Conservation (phyloP, 192 early-diverging fungal genomes). For the Funneliformis geosporum region DNA sequence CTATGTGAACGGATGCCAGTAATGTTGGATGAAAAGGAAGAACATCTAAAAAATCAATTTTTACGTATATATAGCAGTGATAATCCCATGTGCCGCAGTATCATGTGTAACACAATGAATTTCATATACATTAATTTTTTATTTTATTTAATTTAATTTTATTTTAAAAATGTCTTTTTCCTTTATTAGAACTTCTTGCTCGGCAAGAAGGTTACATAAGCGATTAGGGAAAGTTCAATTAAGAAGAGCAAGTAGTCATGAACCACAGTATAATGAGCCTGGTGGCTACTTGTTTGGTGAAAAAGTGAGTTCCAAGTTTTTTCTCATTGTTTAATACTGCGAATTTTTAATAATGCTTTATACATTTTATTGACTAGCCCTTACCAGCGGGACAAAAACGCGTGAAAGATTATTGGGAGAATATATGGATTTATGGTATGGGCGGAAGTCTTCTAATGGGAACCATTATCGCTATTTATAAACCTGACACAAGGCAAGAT, state of each 20-base stretch:
- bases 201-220: not conserved
- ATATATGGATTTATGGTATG: conserved; percentile 62
- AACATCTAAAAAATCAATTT: not conserved
- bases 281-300: conserved; percentile 75
- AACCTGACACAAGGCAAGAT: conserved; percentile 74
- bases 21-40: not conserved
- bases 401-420: conserved; percentile 77
- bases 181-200: not conserved
- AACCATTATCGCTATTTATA: conserved; percentile 62
- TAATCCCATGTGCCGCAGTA: not conserved
- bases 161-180: conserved; percentile 1
- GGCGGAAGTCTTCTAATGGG: conserved; percentile 58
- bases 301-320: conserved; percentile 53
- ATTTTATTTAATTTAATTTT: not conserved
- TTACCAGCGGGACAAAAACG: conserved; percentile 62
- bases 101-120: not conserved
- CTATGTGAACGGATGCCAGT: conserved; percentile 3
- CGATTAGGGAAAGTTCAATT: not conserved
- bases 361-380: conserved; percentile 37
- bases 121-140: not conserved
- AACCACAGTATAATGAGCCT: conserved; percentile 67
- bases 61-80: not conserved
- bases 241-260: conserved; percentile 23
- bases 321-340: not conserved
- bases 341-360: not conserved